Evolutionary conservation across 257 asterid species (phyloP), one percentile per base, ranked within the genome.

Genomic region (Nicotiana otophora): DNA sequence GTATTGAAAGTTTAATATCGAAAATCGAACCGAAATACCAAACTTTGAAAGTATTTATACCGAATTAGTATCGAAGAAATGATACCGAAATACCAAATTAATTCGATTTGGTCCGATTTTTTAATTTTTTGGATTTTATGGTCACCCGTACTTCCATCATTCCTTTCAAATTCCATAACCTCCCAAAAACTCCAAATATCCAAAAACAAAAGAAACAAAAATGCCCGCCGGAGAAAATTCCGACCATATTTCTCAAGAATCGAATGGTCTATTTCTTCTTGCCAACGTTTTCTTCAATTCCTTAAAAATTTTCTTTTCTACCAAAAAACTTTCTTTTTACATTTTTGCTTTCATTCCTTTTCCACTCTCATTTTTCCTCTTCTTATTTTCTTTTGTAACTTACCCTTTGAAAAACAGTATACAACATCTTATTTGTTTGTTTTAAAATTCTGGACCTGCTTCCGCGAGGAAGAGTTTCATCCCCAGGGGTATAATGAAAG

Each of bases 211-310:
- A 66, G 7, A 7, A 66, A 5, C 20, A 20, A 66, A 39, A 15
- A 74, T 74, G 80, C 23, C 62, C 5, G 51, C 62, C 80, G 80
- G 62, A 14, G 80, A 48, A 26, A 48, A 74, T 74, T 48, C 80
- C 80, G 62, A 15, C 4, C 80, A 74, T 48, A 46, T 48, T 74
- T 48, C 15, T 1, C 80, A 48, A 74, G 62, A 74, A 74, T 62
- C 62, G 51, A 48, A 15, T 2, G 28, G 5, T 10, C 1, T 26
- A 74, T 48, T 48, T 74, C 62, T 74, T 48, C 80, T 74, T 48
- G 42, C 15, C 15, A 74, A 46, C 28, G 14, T 74, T 74, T 3
- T 74, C 39, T 48, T 74, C 1, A 48, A 51, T 26, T 74, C 80
- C 42, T 3, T 74, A 11, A 74, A 74, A 12, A 26, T 48, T 26